Evolutionary conservation across 805 yeast genomes (phyloP).

Genomic region (Hanseniaspora vineae): DNA sequence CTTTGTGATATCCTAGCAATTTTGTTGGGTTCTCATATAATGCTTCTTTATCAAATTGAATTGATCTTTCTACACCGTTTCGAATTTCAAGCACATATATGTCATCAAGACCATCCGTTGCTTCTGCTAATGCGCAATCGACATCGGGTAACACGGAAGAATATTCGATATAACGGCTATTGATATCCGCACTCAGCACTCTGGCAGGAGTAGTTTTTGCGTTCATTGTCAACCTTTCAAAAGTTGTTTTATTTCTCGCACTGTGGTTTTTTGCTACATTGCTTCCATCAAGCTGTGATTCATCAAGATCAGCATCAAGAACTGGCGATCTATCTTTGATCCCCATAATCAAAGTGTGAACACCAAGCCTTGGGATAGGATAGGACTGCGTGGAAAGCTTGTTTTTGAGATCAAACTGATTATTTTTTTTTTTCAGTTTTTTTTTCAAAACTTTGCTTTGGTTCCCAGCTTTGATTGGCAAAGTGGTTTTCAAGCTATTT

Average conservation of each 20-base stretch:
- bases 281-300: slow-evolving; percentile 34
- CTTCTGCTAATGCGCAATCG: slow-evolving; percentile 21
- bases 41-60: slow-evolving; percentile 24
- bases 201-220: slow-evolving; percentile 15
- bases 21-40: slow-evolving; percentile 27
- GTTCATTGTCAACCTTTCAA: slow-evolving; percentile 22
- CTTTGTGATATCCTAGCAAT: slow-evolving; percentile 24
- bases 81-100: slow-evolving; percentile 20
- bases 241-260: slow-evolving; percentile 24
- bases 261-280: slow-evolving; percentile 20
- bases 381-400: slow-evolving; percentile 25
- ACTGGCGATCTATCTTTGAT: slow-evolving; percentile 24
- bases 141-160: slow-evolving; percentile 18
- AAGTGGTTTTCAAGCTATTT: too few relatives aligned
- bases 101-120: slow-evolving; percentile 18
- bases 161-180: slow-evolving; percentile 16
- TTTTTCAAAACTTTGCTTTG: neutral
- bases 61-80: slow-evolving; percentile 24
- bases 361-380: slow-evolving; percentile 47
- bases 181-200: slow-evolving; percentile 21
- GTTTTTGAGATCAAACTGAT: neutral
- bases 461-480: neutral
- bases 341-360: slow-evolving; percentile 54
- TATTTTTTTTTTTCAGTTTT: neutral
- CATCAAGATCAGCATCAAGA: slow-evolving; percentile 24